These are phyloP conservation scores for Purshia tridentata DNA, from an alignment of 306 rosid species.

Conservation along the genomic window DNA sequence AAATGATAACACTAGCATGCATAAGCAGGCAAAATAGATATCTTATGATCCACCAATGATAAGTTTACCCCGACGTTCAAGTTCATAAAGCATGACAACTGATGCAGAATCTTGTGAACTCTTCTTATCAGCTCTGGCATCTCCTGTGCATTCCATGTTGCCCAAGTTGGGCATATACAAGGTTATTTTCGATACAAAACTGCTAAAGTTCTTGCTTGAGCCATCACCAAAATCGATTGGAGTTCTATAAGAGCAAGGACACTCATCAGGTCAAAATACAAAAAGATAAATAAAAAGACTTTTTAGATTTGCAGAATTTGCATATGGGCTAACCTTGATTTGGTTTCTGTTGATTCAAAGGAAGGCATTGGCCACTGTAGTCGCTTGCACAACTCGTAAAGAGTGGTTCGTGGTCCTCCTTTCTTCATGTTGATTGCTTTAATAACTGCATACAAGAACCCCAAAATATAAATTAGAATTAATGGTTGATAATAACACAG, in stretches of 20 bases:
- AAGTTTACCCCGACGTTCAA: slow-evolving; percentile 52
- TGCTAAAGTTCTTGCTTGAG: slow-evolving; percentile 44
- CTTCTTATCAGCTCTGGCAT: slow-evolving; percentile 77
- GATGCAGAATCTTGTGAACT: slow-evolving; percentile 79
- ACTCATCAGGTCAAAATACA: slow-evolving; percentile 6
- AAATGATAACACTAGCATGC: not conserved
- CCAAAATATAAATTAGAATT: not conserved
- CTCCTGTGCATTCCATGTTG: slow-evolving; percentile 61
- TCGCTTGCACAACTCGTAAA: slow-evolving; percentile 64
- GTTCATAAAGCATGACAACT: slow-evolving; percentile 61
- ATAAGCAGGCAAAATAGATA: not conserved
- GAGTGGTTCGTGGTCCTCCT: slow-evolving; percentile 82
- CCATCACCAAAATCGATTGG: slow-evolving; percentile 47
- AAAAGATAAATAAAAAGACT: not conserved
- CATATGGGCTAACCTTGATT: slow-evolving; percentile 53
- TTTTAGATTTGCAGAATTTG: slow-evolving; percentile 7
- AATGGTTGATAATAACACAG: not conserved
- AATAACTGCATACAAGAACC: slow-evolving; percentile 36
- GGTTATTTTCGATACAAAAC: slow-evolving; percentile 56
- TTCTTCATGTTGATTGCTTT: slow-evolving; percentile 59
- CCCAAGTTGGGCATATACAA: slow-evolving; percentile 70
- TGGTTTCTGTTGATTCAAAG: slow-evolving; percentile 50
- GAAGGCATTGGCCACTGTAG: slow-evolving; percentile 79
- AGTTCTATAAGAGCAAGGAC: slow-evolving; percentile 38
- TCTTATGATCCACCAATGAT: slow-evolving; percentile 37